Percentiles rank a stretch among this genome's conserved stretches.
Conservation (phyloP, 129 eudicot species). For the Sambucus nigra region DNA sequence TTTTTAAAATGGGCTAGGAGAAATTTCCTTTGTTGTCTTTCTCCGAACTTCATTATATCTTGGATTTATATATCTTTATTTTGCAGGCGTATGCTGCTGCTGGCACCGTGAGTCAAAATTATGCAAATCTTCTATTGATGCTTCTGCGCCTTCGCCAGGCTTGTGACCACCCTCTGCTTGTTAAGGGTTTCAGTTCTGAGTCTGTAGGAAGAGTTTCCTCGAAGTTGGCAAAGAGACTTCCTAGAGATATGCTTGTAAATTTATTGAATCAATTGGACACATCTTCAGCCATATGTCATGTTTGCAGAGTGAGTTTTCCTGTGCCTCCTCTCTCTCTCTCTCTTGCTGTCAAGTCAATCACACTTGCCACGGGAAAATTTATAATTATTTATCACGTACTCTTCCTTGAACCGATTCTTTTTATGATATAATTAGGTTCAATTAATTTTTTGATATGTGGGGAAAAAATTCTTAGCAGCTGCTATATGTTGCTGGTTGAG, state of each 20-base stretch:
- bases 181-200: constrained; percentile 59
- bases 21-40: no score
- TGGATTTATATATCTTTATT: constrained; percentile 5
- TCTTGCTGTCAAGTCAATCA: no score
- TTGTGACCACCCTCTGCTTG: constrained; percentile 93
- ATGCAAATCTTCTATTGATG: constrained; percentile 86
- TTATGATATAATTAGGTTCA: no score
- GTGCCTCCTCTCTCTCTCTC: background rate
- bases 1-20: no score
- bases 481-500: no score
- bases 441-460: no score
- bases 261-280: constrained; percentile 51
- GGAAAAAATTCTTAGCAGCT: no score
- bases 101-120: constrained; percentile 85
- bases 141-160: constrained; percentile 98
- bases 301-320: constrained; percentile 52
- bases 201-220: constrained; percentile 46
- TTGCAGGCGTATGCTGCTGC: constrained; percentile 91
- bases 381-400: no score
- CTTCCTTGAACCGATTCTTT: no score
- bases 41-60: no score
- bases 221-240: constrained; percentile 55
- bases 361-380: no score
- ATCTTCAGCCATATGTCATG: constrained; percentile 49
- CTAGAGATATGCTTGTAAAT: constrained; percentile 36